Conservation (phyloP, 176 grass and related monocot genomes). For the Ensete ventricosum region DNA sequence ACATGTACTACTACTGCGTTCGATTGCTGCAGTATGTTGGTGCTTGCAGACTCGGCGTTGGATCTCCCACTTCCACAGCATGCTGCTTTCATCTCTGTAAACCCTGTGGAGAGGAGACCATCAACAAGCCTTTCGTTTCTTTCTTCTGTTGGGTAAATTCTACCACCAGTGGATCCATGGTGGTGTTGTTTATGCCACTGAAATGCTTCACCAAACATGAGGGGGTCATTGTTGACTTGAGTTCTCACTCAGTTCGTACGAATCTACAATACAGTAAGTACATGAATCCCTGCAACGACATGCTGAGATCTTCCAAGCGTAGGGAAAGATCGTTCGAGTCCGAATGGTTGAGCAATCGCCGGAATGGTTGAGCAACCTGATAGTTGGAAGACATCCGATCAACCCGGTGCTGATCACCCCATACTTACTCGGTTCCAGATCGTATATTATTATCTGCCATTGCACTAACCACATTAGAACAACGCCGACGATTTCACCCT, state of each 20-base stretch:
- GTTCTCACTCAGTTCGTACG: not conserved
- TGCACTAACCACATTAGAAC: conserved; percentile 12
- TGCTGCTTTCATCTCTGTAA: not conserved
- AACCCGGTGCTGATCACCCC: not conserved
- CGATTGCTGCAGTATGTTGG: conserved; percentile 16
- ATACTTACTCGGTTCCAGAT: conserved; percentile 27
- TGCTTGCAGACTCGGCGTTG: conserved; percentile 12
- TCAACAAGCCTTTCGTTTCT: too few species aligned
- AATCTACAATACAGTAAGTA: conserved; percentile 17
- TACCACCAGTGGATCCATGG: not conserved
- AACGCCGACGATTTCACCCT: conserved; percentile 14
- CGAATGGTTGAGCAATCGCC: too few species aligned
- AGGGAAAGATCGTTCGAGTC: conserved; percentile 21
- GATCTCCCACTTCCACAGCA: conserved; percentile 24
- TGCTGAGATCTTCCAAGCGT: conserved; percentile 23
- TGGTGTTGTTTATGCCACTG: not conserved
- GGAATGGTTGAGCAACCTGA: not conserved
- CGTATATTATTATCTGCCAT: not conserved
- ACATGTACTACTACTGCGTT: conserved; percentile 12
- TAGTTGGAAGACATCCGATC: conserved; percentile 20
- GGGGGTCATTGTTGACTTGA: not conserved
- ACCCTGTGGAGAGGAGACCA: conserved; percentile 6
- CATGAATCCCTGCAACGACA: conserved; percentile 14
- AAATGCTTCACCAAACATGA: conserved; percentile 5
- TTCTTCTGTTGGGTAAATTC: not conserved